Evolutionary conservation across 2,329 filamentous ascomycete species (phyloP).

Genomic region (Penicillium capsulatum): DNA sequence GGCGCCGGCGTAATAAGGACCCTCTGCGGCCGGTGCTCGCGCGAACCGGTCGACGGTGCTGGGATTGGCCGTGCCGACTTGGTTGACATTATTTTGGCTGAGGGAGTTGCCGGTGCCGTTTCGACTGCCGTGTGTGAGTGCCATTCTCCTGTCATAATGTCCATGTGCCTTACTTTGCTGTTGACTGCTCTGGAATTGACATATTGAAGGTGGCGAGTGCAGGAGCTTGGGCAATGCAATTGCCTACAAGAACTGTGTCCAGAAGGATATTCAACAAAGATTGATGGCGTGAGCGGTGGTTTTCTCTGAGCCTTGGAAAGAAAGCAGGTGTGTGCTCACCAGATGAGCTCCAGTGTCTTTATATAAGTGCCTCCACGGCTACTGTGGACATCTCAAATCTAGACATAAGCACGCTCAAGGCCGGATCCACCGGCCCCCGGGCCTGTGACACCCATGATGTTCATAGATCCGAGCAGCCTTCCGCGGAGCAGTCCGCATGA

Average conservation of each 20-base stretch:
- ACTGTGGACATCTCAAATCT: too few relatives aligned
- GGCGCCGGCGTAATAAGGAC: constrained; percentile 32
- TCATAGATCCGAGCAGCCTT: constrained; percentile 1
- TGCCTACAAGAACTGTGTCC: too few relatives aligned
- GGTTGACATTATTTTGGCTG: constrained; percentile 26
- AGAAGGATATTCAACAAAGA: too few relatives aligned
- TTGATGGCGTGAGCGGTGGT: too few relatives aligned
- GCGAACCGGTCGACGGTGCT: constrained; percentile 27
- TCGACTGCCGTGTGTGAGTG: constrained; percentile 5
- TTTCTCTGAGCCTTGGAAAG: too few relatives aligned
- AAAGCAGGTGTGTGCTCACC: too few relatives aligned
- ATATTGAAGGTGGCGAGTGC: too few relatives aligned
- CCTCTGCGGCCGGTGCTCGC: constrained; percentile 26
- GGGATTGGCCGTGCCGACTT: constrained; percentile 23
- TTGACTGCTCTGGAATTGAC: background rate
- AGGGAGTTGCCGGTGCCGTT: constrained; percentile 22
- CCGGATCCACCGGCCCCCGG: constrained; percentile 11
- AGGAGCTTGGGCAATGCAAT: too few relatives aligned
- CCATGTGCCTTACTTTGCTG: constrained; percentile 7
- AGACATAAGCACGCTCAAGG: constrained; percentile 11
- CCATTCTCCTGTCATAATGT: background rate
- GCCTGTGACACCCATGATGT: constrained; percentile 22
- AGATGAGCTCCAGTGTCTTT: too few relatives aligned
- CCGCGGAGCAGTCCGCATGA: constrained; percentile 17
- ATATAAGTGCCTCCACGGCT: constrained; percentile 13